Evolutionary conservation across 805 yeast genomes (phyloP), one percentile per base, ranked within the genome.

Genomic region (Wickerhamomyces kurtzmanii): DNA sequence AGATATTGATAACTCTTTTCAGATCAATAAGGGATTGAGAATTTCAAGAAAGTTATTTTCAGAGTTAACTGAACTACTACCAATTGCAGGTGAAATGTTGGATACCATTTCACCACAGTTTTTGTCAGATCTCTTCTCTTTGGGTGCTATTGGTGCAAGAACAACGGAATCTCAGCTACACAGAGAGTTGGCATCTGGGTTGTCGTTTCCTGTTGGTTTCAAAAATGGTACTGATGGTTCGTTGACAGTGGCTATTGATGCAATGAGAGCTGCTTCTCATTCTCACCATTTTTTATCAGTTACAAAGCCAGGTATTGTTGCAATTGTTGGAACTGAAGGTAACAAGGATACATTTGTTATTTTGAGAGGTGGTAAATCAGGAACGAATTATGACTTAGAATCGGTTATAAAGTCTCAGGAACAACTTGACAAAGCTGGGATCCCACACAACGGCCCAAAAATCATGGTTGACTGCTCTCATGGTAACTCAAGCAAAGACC

Each of bases 121-220:
- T 61, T 68, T 89, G 47, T 74, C 91, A 28, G 98, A 89, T 56
- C 72, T 89, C 42, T 80, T 89, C 69, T 82, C 95, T 15, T 73
- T 91, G 30, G 98, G 98, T 48, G 98, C 98, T 27, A 87, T 89
- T 54, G 98, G 98, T 47, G 98, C 98, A 22, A 80, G 98, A 68
- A 89, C 98, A 25, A 89, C 98, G 22, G 98, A 89, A 64, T 86
- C 96, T 22, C 98, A 89, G 64, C 72, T 89, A 30, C 98, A 89
- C 58, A 78, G 98, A 57, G 98, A 89, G 58, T 71, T 89, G 42
- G 95, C 97, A 4, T 86, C 96, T 1, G 98, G 97, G 18, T 65
- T 91, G 26, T 83, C 95, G 4, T 89, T 91, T 85, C 98, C 98
- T 23, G 85, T 89, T 34, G 98, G 98, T 30, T 89, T 89, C 78